Percentiles rank a stretch among this genome's conserved stretches.
These are phyloP conservation scores for Mycena maculata DNA, from an alignment of 768 basidiomycete species.

Conservation along the genomic window DNA sequence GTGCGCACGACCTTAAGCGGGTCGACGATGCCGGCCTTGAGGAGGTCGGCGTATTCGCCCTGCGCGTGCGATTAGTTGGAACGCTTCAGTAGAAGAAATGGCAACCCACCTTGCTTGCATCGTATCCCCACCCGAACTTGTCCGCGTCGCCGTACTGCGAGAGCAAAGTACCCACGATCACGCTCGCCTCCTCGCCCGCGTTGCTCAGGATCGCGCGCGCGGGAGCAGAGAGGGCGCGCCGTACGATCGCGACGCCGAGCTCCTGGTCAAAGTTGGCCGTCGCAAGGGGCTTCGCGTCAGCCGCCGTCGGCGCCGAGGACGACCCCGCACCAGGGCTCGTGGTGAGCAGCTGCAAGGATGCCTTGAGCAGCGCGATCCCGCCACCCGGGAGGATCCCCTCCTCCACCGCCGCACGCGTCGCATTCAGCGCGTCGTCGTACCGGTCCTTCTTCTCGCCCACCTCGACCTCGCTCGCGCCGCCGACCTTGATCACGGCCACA, in stretches of 20 bases:
- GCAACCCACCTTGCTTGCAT: slow-evolving; percentile 88
- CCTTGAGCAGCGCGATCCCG: slow-evolving; percentile 92
- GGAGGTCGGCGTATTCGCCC: slow-evolving; percentile 97
- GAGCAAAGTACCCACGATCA: slow-evolving; percentile 91
- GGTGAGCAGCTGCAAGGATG: slow-evolving; percentile 76
- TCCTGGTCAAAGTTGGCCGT: slow-evolving; percentile 97
- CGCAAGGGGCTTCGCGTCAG: slow-evolving; percentile 74
- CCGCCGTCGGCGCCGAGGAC: slow-evolving; percentile 61
- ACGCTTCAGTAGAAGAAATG: too few relatives aligned
- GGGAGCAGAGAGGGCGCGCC: slow-evolving; percentile 85
- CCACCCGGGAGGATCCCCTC: slow-evolving; percentile 99
- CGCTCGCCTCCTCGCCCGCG: slow-evolving; percentile 93
- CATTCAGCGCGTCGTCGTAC: slow-evolving; percentile 96
- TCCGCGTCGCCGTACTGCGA: slow-evolving; percentile 75
- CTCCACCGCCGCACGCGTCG: slow-evolving; percentile 98
- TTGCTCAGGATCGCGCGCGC: slow-evolving; percentile 91
- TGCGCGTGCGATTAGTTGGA: too few relatives aligned
- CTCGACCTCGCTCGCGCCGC: slow-evolving; percentile 93
- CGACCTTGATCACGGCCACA: slow-evolving; percentile 98
- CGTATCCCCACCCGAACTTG: slow-evolving; percentile 90
- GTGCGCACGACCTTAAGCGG: slow-evolving; percentile 96
- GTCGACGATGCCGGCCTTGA: slow-evolving; percentile 93
- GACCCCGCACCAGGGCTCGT: slow-evolving; percentile 59
- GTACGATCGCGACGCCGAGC: slow-evolving; percentile 94
- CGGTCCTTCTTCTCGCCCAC: slow-evolving; percentile 99